A percentile compares a stretch with the other conserved stretches of the same genome.
Evolutionary conservation across 139 green algal species (phyloP).

Genomic region (Penium margaritaceum): DNA sequence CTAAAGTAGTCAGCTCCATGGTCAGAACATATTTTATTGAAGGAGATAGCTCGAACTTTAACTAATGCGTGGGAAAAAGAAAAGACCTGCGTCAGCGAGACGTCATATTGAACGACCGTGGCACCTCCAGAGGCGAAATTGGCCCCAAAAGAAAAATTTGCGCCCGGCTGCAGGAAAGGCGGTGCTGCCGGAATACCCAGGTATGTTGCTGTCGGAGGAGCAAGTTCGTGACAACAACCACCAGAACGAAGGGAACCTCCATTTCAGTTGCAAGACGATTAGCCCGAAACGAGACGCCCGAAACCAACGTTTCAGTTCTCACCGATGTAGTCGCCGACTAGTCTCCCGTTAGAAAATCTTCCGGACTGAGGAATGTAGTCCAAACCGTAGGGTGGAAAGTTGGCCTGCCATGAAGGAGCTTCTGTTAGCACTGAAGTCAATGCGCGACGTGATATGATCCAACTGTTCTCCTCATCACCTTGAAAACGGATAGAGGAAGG

Average conservation of each 20-base stretch:
- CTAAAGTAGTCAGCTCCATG: too few species aligned
- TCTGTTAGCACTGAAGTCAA: too few species aligned
- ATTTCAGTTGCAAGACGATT: not conserved
- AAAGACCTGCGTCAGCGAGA: too few species aligned
- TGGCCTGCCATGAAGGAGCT: too few species aligned
- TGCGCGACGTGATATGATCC: too few species aligned
- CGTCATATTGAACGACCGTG: too few species aligned
- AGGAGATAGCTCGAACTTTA: too few species aligned
- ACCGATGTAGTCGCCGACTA: slow-evolving; percentile 8
- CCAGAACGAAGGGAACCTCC: too few species aligned
- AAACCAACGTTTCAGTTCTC: not conserved
- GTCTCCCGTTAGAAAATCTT: slow-evolving; percentile 4
- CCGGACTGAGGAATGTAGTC: slow-evolving; percentile 22
- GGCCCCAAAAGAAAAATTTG: not conserved
- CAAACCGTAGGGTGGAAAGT: slow-evolving; percentile 14
- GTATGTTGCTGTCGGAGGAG: not conserved
- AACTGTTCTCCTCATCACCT: too few species aligned
- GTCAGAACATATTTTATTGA: too few species aligned
- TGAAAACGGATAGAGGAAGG: not conserved
- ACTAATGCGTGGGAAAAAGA: too few species aligned
- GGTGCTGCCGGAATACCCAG: not conserved
- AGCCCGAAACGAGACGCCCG: not conserved
- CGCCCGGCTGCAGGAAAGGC: not conserved
- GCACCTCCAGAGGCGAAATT: slow-evolving; percentile 3
- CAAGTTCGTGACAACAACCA: too few species aligned